Percentiles rank a stretch among this genome's conserved stretches.
Conservation (phyloP, 495 filamentous ascomycete species). For the Lindgomyces ingoldianus region DNA sequence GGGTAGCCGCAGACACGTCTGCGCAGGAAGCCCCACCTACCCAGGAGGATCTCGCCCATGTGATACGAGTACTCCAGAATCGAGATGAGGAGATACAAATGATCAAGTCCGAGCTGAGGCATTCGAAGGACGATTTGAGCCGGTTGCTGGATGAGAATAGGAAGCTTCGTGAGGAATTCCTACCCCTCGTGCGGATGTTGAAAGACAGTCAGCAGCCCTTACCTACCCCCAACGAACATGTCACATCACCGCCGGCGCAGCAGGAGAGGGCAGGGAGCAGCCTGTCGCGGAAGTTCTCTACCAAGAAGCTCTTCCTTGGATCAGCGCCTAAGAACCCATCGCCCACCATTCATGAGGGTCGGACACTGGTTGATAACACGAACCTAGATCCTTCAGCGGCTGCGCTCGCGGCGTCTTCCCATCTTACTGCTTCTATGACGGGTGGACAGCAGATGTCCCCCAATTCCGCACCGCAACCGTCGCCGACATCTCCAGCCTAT, state of each 20-base stretch:
- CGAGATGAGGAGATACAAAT: constrained; percentile 83
- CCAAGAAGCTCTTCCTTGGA: constrained; percentile 85
- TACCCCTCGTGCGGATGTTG: constrained; percentile 83
- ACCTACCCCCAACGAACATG: constrained; percentile 57
- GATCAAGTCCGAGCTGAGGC: constrained; percentile 76
- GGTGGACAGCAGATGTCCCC: constrained; percentile 60
- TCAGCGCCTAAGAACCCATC: constrained; percentile 75
- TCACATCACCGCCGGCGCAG: constrained; percentile 42
- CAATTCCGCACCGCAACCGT: constrained; percentile 70
- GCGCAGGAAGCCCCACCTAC: constrained; percentile 81
- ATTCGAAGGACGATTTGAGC: constrained; percentile 55
- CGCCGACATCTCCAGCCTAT: constrained; percentile 78
- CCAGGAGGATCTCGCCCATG: constrained; percentile 83
- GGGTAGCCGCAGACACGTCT: constrained; percentile 81
- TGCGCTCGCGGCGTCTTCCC: constrained; percentile 71
- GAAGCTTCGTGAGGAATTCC: constrained; percentile 69
- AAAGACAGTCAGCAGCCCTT: constrained; percentile 90
- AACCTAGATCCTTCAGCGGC: constrained; percentile 63
- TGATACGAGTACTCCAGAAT: constrained; percentile 81
- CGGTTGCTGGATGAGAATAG: constrained; percentile 72
- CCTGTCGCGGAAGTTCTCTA: constrained; percentile 81
- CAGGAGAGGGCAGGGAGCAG: constrained; percentile 49
- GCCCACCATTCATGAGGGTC: constrained; percentile 66
- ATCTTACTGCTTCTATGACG: constrained; percentile 71
- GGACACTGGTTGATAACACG: constrained; percentile 53